Conservation (phyloP, 139 green algal species). For the Volvox africanus region DNA sequence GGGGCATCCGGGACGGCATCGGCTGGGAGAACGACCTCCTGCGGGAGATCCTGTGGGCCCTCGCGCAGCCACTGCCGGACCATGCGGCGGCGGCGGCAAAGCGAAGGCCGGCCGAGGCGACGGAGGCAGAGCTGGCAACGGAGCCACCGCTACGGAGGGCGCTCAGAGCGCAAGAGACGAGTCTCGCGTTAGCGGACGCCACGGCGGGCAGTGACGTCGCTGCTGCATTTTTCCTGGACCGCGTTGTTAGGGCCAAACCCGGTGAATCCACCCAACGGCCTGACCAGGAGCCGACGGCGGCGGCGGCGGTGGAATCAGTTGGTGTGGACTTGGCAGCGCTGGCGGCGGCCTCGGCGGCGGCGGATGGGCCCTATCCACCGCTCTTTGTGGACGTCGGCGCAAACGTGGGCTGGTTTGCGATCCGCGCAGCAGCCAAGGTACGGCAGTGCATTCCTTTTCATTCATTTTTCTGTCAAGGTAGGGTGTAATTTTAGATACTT, state of each 20-base stretch:
- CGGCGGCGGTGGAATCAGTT: not conserved
- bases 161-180: not conserved
- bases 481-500: too few relatives aligned
- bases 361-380: not conserved
- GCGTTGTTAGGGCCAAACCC: not conserved
- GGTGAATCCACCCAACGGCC: too few relatives aligned
- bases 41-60: slow-evolving; percentile 16
- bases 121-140: not conserved
- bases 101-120: not conserved
- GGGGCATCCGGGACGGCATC: not conserved
- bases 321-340: not conserved
- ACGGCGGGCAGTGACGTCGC: not conserved
- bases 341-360: not conserved
- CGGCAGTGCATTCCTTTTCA: not conserved
- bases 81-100: not conserved
- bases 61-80: not conserved
- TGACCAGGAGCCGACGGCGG: not conserved
- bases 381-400: slow-evolving; percentile 53
- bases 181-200: not conserved
- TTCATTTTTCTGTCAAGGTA: too few relatives aligned
- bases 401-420: slow-evolving; percentile 48
- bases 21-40: slow-evolving; percentile 33
- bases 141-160: not conserved
- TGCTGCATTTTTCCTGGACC: slow-evolving; percentile 39
- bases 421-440: slow-evolving; percentile 28